Conservation (phyloP, 148 eudicot species). For the Camellia granthamiana region DNA sequence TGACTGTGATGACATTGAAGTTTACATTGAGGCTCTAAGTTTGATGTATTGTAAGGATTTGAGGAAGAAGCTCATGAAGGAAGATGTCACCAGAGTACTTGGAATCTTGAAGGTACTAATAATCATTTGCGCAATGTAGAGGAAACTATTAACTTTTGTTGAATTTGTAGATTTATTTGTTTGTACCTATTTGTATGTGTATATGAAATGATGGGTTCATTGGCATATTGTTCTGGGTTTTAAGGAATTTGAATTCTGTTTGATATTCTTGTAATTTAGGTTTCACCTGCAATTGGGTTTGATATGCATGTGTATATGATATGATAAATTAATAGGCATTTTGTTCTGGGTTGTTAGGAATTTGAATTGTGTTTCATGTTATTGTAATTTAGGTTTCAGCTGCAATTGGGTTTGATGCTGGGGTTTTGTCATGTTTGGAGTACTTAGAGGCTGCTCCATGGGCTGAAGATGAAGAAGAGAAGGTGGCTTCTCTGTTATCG, state of each 20-base stretch:
- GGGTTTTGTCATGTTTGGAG: conserved; percentile 87
- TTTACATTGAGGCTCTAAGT: conserved; percentile 70
- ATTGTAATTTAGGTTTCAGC: conserved; percentile 65
- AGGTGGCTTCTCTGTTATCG: conserved; percentile 69
- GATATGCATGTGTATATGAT: conserved; percentile 11
- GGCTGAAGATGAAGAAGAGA: conserved; percentile 96
- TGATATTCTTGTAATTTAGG: conserved; percentile 36
- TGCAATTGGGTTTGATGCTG: conserved; percentile 95
- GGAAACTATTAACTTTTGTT: too few relatives aligned
- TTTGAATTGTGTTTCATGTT: neutral
- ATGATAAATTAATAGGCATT: neutral
- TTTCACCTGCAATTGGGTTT: conserved; percentile 92
- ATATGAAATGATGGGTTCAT: neutral
- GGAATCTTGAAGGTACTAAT: conserved; percentile 76
- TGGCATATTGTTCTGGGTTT: neutral
- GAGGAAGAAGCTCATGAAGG: conserved; percentile 71
- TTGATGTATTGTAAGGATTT: conserved; percentile 91
- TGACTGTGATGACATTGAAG: conserved; percentile 93
- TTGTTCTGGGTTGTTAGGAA: neutral
- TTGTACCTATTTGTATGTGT: neutral
- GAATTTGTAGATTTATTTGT: neutral
- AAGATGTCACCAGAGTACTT: conserved; percentile 78
- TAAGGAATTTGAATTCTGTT: neutral
- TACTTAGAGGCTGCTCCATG: conserved; percentile 98
- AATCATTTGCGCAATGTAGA: neutral